phyloP scores from a whole-genome alignment of 352 stramenopile genomes.

The Pythium periplocum region DNA sequence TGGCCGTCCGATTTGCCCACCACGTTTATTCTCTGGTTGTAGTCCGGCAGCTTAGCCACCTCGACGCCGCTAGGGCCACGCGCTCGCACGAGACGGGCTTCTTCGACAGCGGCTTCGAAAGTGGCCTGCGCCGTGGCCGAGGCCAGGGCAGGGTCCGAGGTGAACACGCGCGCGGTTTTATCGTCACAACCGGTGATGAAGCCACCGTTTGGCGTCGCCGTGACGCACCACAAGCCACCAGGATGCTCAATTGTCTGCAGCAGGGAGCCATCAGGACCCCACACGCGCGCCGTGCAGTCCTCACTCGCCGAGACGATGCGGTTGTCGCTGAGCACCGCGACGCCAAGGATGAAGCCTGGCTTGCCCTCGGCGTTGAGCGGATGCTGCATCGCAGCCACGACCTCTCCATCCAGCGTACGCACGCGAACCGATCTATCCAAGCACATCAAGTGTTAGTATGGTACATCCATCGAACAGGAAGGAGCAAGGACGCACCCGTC shows the following conservation, averaged over 20 bases:
- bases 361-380: slow-evolving; percentile 82
- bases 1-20: slow-evolving; percentile 89
- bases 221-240: slow-evolving; percentile 81
- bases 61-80: slow-evolving; percentile 90
- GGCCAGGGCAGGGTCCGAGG: slow-evolving; percentile 48
- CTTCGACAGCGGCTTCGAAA: slow-evolving; percentile 61
- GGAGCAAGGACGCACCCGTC: slow-evolving; percentile 34
- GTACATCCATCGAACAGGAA: background rate
- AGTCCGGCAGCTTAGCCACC: slow-evolving; percentile 92
- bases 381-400: slow-evolving; percentile 65
- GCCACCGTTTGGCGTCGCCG: slow-evolving; percentile 72
- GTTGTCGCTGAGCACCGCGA: slow-evolving; percentile 50
- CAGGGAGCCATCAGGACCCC: slow-evolving; percentile 42
- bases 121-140: slow-evolving; percentile 60
- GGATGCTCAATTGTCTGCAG: slow-evolving; percentile 83
- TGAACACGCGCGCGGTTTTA: slow-evolving; percentile 91
- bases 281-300: slow-evolving; percentile 78
- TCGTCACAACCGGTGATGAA: slow-evolving; percentile 94
- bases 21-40: slow-evolving; percentile 77
- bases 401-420: slow-evolving; percentile 48
- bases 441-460: background rate
- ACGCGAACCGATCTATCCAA: slow-evolving; percentile 49
- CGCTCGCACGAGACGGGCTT: slow-evolving; percentile 46
- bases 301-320: slow-evolving; percentile 75
- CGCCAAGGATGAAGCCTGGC: slow-evolving; percentile 71